phyloP scores from a whole-genome alignment of 331 rosid genomes.

The Quercus tomentella region DNA sequence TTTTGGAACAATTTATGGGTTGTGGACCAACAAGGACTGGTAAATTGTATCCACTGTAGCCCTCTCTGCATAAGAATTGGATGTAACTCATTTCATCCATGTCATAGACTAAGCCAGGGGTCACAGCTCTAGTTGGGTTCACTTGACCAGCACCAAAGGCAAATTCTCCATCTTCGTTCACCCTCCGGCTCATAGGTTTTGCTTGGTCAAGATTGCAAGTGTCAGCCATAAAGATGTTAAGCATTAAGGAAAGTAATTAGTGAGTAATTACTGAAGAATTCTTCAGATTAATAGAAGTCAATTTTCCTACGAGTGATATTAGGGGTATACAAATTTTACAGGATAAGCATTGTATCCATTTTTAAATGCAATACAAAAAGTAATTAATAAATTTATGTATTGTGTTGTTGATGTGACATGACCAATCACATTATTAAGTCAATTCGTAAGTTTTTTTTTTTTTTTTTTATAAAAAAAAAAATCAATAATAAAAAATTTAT shows the following conservation, averaged over 20 bases:
- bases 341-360: no score
- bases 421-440: no score
- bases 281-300: background rate
- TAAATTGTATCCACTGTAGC: constrained; percentile 48
- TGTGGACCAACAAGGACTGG: constrained; percentile 41
- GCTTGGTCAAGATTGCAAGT: constrained; percentile 37
- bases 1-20: constrained; percentile 55
- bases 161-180: constrained; percentile 60
- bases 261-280: background rate
- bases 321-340: no score
- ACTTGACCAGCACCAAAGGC: constrained; percentile 77
- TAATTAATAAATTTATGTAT: no score
- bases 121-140: constrained; percentile 56
- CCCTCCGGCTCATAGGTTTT: constrained; percentile 57
- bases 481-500: no score
- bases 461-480: no score
- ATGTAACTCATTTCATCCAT: constrained; percentile 51
- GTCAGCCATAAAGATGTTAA: constrained; percentile 8
- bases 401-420: no score
- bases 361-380: no score
- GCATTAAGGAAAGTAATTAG: background rate
- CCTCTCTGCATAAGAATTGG: constrained; percentile 79
- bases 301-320: no score
- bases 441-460: no score
- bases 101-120: constrained; percentile 79